Conservation (phyloP, 306 rosid genomes). For the Glycine latifolia region DNA sequence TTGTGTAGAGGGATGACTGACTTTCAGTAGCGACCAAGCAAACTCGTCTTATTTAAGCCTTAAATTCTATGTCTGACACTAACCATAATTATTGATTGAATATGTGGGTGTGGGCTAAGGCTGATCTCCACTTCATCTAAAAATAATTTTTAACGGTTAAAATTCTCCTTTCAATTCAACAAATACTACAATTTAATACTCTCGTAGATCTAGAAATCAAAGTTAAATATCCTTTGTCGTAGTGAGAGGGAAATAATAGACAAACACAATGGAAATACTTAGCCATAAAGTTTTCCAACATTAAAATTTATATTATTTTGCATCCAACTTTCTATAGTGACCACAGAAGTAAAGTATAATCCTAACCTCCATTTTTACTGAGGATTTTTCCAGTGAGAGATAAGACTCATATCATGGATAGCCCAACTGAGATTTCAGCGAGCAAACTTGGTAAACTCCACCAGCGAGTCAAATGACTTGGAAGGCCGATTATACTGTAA, state of each 20-base stretch:
- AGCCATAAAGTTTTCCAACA: background rate
- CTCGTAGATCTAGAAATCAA: background rate
- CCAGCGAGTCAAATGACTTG: too few relatives aligned
- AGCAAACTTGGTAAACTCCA: background rate
- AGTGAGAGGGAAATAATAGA: background rate
- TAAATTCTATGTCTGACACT: background rate
- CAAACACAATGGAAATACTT: background rate
- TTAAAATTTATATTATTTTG: background rate
- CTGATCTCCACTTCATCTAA: background rate
- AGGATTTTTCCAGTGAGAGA: too few relatives aligned
- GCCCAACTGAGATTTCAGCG: background rate
- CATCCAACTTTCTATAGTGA: too few relatives aligned
- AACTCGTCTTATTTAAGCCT: slow-evolving; percentile 25
- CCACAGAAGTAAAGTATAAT: too few relatives aligned
- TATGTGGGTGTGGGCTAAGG: background rate
- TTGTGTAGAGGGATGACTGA: slow-evolving; percentile 13
- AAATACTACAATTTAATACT: slow-evolving; percentile 12
- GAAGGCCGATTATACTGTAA: too few relatives aligned
- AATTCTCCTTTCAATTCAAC: slow-evolving; percentile 21
- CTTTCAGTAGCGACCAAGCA: slow-evolving; percentile 36
- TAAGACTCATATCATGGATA: too few relatives aligned
- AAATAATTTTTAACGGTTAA: background rate
- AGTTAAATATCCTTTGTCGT: slow-evolving; percentile 44
- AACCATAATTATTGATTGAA: slow-evolving; percentile 6
- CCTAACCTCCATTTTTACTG: too few relatives aligned